Evolutionary conservation across 306 rosid genomes (phyloP).

Genomic region (Vigna unguiculata): DNA sequence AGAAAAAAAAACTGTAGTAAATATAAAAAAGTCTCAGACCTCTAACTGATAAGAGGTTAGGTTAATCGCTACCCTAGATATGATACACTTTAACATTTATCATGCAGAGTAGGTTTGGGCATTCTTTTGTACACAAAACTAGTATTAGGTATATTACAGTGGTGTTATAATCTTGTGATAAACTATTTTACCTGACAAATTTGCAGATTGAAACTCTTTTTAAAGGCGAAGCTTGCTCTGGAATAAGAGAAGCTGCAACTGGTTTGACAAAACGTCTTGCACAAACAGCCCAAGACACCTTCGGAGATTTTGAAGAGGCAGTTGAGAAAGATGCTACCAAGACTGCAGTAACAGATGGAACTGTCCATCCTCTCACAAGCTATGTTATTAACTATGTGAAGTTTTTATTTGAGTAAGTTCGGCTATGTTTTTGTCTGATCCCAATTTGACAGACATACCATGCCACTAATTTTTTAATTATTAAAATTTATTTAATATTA

Average conservation of each 20-base stretch:
- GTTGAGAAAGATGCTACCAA: constrained; percentile 96
- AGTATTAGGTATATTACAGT: not conserved
- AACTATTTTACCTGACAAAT: constrained; percentile 31
- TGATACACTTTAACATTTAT: constrained; percentile 26
- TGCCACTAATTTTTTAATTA: constrained; percentile 1
- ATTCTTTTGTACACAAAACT: constrained; percentile 32
- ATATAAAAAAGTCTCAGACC: not conserved
- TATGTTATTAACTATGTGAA: constrained; percentile 95
- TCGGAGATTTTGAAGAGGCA: constrained; percentile 98
- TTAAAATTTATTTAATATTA: too few species aligned
- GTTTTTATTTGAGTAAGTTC: constrained; percentile 94
- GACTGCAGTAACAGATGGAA: constrained; percentile 97
- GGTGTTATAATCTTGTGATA: constrained; percentile 34
- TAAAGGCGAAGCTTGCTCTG: constrained; percentile 83
- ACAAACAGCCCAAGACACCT: constrained; percentile 87
- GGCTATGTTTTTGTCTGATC: constrained; percentile 14
- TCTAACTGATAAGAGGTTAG: constrained; percentile 12
- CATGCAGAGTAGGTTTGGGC: constrained; percentile 12
- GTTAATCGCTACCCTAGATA: constrained; percentile 3
- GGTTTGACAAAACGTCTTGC: constrained; percentile 91
- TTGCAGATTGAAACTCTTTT: constrained; percentile 84
- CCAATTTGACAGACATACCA: constrained; percentile 18
- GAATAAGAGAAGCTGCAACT: constrained; percentile 80
- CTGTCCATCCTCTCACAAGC: constrained; percentile 98
- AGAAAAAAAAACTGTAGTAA: constrained; percentile 3